Base-by-base conservation (phyloP, 2,329 filamentous ascomycete species). In the Dactylella cylindrospora region DNA sequence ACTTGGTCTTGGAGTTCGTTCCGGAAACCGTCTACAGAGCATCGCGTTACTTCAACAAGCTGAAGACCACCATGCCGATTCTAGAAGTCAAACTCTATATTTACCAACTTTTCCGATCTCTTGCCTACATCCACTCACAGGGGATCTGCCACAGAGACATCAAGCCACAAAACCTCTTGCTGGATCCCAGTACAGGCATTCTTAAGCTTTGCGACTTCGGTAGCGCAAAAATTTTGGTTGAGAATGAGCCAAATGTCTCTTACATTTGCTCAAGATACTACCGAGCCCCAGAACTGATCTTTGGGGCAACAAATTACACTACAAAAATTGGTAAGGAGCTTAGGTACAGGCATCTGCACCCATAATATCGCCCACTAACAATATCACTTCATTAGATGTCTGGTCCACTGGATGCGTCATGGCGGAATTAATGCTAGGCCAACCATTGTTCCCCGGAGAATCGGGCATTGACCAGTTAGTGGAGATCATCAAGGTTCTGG, bases 231-330 rank as follows among this genome's bases (percentile, higher is more conserved):
- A 98, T 98, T 67, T 77, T 98, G 68, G 89, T 98, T 49, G 91
- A 96, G 76, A 96, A 97, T 71, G 93, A 98, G 79, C 93, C 93
- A 50, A 98, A 98, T 70, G 93, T 98, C 49, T 98, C 93, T 46
- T 98, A 98, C 80, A 98, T 98, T 71, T 98, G 93, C 79, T 98
- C 93, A 64, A 84, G 93, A 71, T 98, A 98, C 79, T 98, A 98
- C 79, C 86, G 93, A 71, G 93, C 93, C 43, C 93, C 93, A 1
- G 93, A 98, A 75, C 80, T 98, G 73, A 98, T 98, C 71, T 98
- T 98, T 71, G 93, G 93, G 68, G 93, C 93, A 31, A 98, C 93
- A 46, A 98, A 98, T 78, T 98, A 98, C 78, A 97, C 93, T 55
- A 97, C 93, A 69, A 98, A 98, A 79, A 98, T 98, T 74, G 93